Conservation (phyloP, 1,284 basidiomycete genomes). For the Cystobasidium pallidum region DNA sequence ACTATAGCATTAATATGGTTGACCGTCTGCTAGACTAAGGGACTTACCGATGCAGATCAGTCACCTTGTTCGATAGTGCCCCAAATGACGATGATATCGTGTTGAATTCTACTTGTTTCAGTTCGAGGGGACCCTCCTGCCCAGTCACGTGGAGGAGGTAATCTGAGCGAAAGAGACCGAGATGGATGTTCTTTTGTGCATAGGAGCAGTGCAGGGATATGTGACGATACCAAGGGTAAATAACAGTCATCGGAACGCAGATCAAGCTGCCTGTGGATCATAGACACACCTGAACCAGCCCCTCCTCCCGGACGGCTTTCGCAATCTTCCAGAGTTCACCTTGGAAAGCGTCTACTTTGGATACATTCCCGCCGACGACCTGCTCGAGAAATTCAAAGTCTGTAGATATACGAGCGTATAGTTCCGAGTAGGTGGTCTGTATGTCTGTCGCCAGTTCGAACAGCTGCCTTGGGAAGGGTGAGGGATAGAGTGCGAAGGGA, state of each 20-base stretch:
- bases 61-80: conserved; percentile 71
- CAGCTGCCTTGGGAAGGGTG: conserved; percentile 76
- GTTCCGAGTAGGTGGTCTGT: conserved; percentile 77
- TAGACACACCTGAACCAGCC: conserved; percentile 56
- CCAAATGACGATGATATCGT: conserved; percentile 95
- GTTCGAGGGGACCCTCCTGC: conserved; percentile 56
- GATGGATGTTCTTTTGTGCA: conserved; percentile 68
- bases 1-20: not conserved
- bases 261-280: not conserved
- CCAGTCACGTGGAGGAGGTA: conserved; percentile 76
- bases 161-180: conserved; percentile 94
- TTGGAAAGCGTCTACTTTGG: conserved; percentile 84
- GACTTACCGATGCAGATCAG: conserved; percentile 74
- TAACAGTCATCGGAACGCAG: not conserved
- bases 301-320: conserved; percentile 70
- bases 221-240: no score
- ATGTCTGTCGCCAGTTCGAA: conserved; percentile 71
- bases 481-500: conserved; percentile 79
- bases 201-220: not conserved
- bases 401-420: conserved; percentile 82
- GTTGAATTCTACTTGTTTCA: conserved; percentile 99
- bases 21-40: no score
- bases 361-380: conserved; percentile 79
- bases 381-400: conserved; percentile 77
- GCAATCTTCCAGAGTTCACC: conserved; percentile 83